Evolutionary conservation across 2,329 filamentous ascomycete species (phyloP).

Genomic region (Xylariaceae sp.): DNA sequence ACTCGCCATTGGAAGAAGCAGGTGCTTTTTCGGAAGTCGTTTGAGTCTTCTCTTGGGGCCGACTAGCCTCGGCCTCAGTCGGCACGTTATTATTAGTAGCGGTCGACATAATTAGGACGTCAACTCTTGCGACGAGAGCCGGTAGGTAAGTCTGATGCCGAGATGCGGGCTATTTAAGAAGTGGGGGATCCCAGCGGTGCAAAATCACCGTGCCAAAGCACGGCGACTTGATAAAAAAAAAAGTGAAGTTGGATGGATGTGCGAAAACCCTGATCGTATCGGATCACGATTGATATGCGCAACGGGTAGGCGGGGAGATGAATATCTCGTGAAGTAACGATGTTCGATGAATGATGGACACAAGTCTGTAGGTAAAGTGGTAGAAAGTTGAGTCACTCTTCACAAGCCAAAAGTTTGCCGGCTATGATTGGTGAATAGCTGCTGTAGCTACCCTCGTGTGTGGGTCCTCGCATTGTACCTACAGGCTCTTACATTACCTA

Average conservation of each 20-base stretch:
- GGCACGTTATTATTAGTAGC: constrained; percentile 16
- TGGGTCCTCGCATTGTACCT: not conserved
- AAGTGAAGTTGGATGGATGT: not conserved
- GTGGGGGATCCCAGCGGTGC: not conserved
- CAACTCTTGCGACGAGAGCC: not conserved
- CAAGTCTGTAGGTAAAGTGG: not conserved
- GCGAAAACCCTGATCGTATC: too few relatives aligned
- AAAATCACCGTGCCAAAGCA: not conserved
- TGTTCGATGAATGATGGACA: not conserved
- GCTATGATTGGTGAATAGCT: not conserved
- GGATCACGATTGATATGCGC: not conserved
- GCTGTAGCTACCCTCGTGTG: not conserved
- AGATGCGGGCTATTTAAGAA: not conserved
- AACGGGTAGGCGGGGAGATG: not conserved
- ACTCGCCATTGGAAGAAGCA: constrained; percentile 17
- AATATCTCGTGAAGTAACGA: not conserved
- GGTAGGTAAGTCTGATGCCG: not conserved
- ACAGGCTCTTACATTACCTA: not conserved
- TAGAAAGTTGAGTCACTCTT: not conserved
- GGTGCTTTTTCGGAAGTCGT: constrained; percentile 10
- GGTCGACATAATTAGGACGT: constrained; percentile 19
- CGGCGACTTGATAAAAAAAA: not conserved
- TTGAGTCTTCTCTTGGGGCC: constrained; percentile 17
- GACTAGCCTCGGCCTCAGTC: constrained; percentile 16
- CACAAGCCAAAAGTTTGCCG: not conserved